Percentiles rank a stretch among this genome's conserved stretches.
Evolutionary conservation across 108 stramenopile genomes (phyloP).

Genomic region (Conticribra guillardii): DNA sequence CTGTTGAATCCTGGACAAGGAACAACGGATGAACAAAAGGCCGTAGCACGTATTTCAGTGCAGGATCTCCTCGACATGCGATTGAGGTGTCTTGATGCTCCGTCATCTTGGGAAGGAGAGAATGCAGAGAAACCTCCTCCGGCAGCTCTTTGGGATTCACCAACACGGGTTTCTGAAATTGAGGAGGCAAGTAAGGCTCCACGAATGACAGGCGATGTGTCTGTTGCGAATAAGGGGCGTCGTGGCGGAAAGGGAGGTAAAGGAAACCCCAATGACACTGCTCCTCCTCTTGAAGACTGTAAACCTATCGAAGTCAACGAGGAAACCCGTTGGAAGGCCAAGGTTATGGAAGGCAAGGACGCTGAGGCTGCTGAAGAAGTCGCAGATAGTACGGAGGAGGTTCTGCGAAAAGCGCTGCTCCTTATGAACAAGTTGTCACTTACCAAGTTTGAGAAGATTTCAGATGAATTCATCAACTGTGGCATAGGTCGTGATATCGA

Average conservation of each 20-base stretch:
- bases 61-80: slow-evolving; percentile 60
- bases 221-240: slow-evolving; percentile 21
- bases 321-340: slow-evolving; percentile 80
- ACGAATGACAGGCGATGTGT: slow-evolving; percentile 55
- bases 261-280: slow-evolving; percentile 61
- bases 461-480: slow-evolving; percentile 64
- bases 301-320: slow-evolving; percentile 83
- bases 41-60: slow-evolving; percentile 62
- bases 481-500: slow-evolving; percentile 61
- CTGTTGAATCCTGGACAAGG: slow-evolving; percentile 61
- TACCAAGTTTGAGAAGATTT: slow-evolving; percentile 87
- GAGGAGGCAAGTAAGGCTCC: slow-evolving; percentile 36
- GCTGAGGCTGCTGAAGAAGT: slow-evolving; percentile 23
- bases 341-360: slow-evolving; percentile 45
- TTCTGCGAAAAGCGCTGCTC: slow-evolving; percentile 66
- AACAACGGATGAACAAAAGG: slow-evolving; percentile 55
- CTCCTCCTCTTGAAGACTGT: slow-evolving; percentile 78
- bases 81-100: slow-evolving; percentile 57
- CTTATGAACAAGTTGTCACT: slow-evolving; percentile 93
- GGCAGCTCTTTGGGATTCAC: slow-evolving; percentile 56
- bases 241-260: slow-evolving; percentile 12
- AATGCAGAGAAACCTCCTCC: slow-evolving; percentile 30
- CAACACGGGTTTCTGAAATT: slow-evolving; percentile 37
- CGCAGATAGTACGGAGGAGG: slow-evolving; percentile 55
- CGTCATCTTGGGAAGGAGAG: slow-evolving; percentile 32